phyloP scores from a whole-genome alignment of 2,329 filamentous ascomycete species.

The Sclerotinia sclerotiorum region DNA sequence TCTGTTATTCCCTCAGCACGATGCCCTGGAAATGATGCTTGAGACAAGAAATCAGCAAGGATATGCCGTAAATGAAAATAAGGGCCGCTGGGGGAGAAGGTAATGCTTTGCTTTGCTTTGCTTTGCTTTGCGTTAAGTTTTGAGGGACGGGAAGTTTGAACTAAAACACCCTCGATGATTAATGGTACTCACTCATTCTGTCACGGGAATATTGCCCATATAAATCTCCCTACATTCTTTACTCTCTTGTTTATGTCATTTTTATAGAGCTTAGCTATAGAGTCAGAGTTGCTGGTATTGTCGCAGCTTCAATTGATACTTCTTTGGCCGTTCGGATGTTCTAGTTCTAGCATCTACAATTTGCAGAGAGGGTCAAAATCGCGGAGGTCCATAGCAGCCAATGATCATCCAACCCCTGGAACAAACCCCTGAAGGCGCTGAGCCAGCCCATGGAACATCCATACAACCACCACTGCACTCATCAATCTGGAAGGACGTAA shows the following conservation, averaged over 20 bases:
- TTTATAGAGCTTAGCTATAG: background rate
- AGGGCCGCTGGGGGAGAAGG: background rate
- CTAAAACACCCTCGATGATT: slow-evolving; percentile 10
- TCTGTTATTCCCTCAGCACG: slow-evolving; percentile 35
- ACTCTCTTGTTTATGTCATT: slow-evolving; percentile 4
- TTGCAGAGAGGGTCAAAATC: slow-evolving; percentile 14
- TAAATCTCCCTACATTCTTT: slow-evolving; percentile 14
- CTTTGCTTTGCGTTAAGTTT: slow-evolving; percentile 11
- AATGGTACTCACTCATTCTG: slow-evolving; percentile 24
- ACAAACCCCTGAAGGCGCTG: slow-evolving; percentile 8
- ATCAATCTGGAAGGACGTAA: no score
- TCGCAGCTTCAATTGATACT: slow-evolving; percentile 1
- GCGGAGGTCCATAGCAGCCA: slow-evolving; percentile 18
- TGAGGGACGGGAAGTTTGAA: slow-evolving; percentile 18
- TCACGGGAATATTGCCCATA: slow-evolving; percentile 17
- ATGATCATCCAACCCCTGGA: slow-evolving; percentile 10
- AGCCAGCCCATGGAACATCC: background rate
- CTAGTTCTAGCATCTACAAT: slow-evolving; percentile 12
- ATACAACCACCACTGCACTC: background rate
- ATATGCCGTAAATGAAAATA: slow-evolving; percentile 21
- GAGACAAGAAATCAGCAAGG: slow-evolving; percentile 33
- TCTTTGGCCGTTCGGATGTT: background rate
- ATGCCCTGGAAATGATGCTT: slow-evolving; percentile 35
- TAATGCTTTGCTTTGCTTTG: slow-evolving; percentile 17
- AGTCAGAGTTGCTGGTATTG: background rate